Evolutionary conservation across 1,284 basidiomycete genomes (phyloP), one percentile per base, ranked within the genome.

Genomic region (Sanguinoderma infundibulare): DNA sequence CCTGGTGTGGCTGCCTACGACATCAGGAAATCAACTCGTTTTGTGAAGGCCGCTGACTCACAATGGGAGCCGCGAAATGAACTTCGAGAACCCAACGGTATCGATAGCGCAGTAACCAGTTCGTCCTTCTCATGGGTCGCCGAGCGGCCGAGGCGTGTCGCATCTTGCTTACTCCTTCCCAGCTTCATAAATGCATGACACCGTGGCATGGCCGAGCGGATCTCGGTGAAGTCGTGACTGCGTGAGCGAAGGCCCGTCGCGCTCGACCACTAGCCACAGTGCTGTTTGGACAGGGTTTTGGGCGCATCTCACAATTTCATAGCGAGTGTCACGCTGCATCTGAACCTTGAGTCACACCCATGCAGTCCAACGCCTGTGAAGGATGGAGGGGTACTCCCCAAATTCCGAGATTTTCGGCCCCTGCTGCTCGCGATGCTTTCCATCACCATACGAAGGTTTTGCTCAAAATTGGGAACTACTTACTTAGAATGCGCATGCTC

Each of bases 401-500:
- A 20, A 49, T 10, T 36, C 22, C 49, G 20, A 10, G 24, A 8
- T 51, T 51, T 22, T 36, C 20, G 32, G 22, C 12, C 34, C n/a
- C 20, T 22, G n/a, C 49, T 35, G 20, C 20, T 35, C n/a, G 34
- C 4, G 14, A 12, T 35, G 49, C 32, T 35, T 6, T 22, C n/a
- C 14, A 14, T 35, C 12, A 22, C 6, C 14, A 12, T 34, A 14
- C 46, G 5, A 30, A 26, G 5, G 7, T n/a, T n/a, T n/a, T n/a
- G n/a, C 46, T 47, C 46, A 20, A 51, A 51, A 22, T n/a, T 7
- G 34, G 54, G 32, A 55, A 47, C 20, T 34, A 39, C 59, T 22
- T 35, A 47, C 50, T 55, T 53, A 52, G 49, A 38, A 34, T 47
- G 46, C 47, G 28, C 38, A 20, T 49, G 17, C 30, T 46, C 38